phyloP scores from a whole-genome alignment of 2,329 filamentous ascomycete genomes.

The Talaromyces rugulosus region DNA sequence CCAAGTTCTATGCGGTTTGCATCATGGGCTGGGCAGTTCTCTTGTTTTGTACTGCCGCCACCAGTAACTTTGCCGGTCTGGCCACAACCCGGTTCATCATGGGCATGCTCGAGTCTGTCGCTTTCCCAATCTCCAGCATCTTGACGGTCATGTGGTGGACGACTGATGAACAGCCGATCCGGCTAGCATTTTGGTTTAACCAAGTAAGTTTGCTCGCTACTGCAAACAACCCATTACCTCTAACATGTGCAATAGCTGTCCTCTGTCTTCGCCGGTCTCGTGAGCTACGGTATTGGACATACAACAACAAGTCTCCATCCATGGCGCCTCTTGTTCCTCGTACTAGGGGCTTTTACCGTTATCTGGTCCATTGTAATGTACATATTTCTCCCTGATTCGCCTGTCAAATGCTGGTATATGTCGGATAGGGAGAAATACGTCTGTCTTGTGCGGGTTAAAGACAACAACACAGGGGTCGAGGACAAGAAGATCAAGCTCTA shows the following conservation, averaged over 20 bases:
- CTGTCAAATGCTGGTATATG: slow-evolving; percentile 19
- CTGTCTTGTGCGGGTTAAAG: slow-evolving; percentile 19
- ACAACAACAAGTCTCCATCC: slow-evolving; percentile 20
- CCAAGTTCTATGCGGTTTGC: slow-evolving; percentile 6
- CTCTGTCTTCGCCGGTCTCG: slow-evolving; percentile 28
- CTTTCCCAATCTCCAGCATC: slow-evolving; percentile 9
- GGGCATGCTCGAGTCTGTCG: slow-evolving; percentile 10
- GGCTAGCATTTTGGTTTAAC: slow-evolving; percentile 10
- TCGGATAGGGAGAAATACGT: slow-evolving; percentile 19
- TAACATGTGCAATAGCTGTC: slow-evolving; percentile 17
- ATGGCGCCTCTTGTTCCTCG: slow-evolving; percentile 21
- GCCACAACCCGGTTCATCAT: slow-evolving; percentile 9
- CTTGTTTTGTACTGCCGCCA: slow-evolving; percentile 8
- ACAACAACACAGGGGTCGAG: slow-evolving; percentile 23
- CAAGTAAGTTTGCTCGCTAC: slow-evolving; percentile 9
- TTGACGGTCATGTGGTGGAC: slow-evolving; percentile 11
- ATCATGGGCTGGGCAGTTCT: slow-evolving; percentile 7
- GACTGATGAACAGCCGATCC: slow-evolving; percentile 8
- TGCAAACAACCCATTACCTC: slow-evolving; percentile 10
- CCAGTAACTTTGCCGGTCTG: slow-evolving; percentile 5
- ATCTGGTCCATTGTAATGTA: slow-evolving; percentile 17
- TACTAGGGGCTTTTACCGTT: slow-evolving; percentile 18
- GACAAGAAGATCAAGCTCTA: slow-evolving; percentile 42
- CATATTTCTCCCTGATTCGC: slow-evolving; percentile 19
- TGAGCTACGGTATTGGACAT: slow-evolving; percentile 33